Evolutionary conservation across 2,329 filamentous ascomycete species (phyloP).

Genomic region (Zymoseptoria pseudotritici): DNA sequence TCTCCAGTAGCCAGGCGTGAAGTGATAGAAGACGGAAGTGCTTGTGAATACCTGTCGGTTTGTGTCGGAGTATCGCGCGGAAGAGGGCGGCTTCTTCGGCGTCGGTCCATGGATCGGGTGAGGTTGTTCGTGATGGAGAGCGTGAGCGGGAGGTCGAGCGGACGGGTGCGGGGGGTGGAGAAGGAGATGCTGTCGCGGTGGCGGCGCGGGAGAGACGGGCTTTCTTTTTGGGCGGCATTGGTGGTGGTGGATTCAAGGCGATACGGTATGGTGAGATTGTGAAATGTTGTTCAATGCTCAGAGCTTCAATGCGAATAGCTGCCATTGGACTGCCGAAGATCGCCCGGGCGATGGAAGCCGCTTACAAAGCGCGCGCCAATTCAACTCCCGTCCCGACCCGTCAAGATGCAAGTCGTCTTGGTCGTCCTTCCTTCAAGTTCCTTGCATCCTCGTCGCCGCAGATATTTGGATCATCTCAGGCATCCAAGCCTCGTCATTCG

Average conservation of each 20-base stretch:
- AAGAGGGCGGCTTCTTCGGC: slow-evolving; percentile 90
- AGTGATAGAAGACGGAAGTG: slow-evolving; percentile 89
- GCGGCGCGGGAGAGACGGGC: slow-evolving; percentile 48
- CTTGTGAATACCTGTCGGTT: slow-evolving; percentile 94
- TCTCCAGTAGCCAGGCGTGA: slow-evolving; percentile 26
- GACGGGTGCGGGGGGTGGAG: neutral
- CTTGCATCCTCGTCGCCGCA: too few species aligned
- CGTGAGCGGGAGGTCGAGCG: neutral
- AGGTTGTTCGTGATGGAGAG: neutral
- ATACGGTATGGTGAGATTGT: neutral
- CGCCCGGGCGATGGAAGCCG: too few species aligned
- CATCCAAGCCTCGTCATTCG: too few species aligned
- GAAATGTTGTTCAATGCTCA: neutral
- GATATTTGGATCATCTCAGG: too few species aligned
- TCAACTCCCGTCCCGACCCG: too few species aligned
- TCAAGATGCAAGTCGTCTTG: too few species aligned
- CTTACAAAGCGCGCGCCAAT: too few species aligned
- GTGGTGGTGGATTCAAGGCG: neutral
- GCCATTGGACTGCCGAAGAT: neutral
- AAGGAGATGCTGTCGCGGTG: slow-evolving; percentile 44
- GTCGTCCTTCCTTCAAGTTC: too few species aligned
- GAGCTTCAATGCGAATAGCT: neutral
- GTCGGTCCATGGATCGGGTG: slow-evolving; percentile 74
- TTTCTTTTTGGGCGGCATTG: slow-evolving; percentile 66
- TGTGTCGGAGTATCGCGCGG: slow-evolving; percentile 89